Base-by-base conservation (phyloP, 2,329 filamentous ascomycete species). In the Colletotrichum incanum region DNA sequence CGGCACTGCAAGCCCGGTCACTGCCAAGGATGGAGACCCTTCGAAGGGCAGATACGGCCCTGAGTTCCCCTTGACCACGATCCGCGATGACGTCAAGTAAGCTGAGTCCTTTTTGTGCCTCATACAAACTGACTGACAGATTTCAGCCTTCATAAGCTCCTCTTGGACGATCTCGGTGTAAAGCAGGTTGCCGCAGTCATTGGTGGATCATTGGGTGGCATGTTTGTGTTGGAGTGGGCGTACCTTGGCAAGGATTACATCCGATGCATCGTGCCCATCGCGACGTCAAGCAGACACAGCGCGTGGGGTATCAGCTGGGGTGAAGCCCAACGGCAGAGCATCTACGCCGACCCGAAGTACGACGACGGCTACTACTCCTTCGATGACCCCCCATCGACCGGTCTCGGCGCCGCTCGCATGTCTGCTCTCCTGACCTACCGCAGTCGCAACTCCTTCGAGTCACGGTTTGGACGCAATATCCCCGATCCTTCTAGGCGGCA, bases 311-410 rank as follows among this genome's bases (percentile, higher is more conserved):
- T 96, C 78, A 95, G 93, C 82, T 97, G 94, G 94, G 94, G 93
- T 52, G 94, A 96, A 80, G 94, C 94, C 4, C 94, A 97, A 81
- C 88, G 94, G 63, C 94, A 96, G 83, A 95, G 93, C 87, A 98
- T 99, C 80, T 99, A 98, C 84, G 95, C 94, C 49, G 96, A 99
- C 80, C 96, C 96, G 41, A 98, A 98, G 85, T 99, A 99, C 82
- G 95, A 98, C 74, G 95, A 98, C 78, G 96, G 96, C 55, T 98
- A 98, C 84, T 99, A 98, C 80, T 79, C 91, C 1, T 97, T 96
- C 77, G 89, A 93, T 41, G 94, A 98, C 76, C 95, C 95, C 43
- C 96, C 96, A 0, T 86, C 91, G 0, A 93, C 95, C 0, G 96
- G 96, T 0, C 89, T 99, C 2, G 95, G 95, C 16, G 96, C 96